Evolutionary conservation across 371 early-diverging fungal genomes (phyloP), one percentile per base, ranked within the genome.

Genomic region (Blastocladiella emersonii): DNA sequence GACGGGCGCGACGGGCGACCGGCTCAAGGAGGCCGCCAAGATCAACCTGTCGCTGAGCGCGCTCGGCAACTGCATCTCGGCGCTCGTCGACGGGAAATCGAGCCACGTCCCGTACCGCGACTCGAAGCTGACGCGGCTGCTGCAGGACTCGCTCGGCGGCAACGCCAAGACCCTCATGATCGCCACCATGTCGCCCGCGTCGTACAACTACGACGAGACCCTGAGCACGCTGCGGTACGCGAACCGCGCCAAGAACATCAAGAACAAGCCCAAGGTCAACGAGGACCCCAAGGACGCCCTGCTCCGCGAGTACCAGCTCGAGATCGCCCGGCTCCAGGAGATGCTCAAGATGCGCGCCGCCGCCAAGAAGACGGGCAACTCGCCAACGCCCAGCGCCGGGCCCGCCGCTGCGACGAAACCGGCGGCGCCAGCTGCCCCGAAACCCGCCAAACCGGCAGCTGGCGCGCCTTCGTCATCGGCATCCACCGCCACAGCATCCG

Each of bases 31-130:
- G 70, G 90, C 91, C 0, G 93, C 92, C 23, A 88, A 89, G 65
- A 95, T 97, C 70, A 98, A 98, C 76, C 83, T 85, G 66, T 89
- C 92, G 35, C 79, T 98, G 43, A 87, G 96, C 75, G 92, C 93
- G 0, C 80, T 99, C 0, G 93, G 95, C 35, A 98, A 96, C 61
- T 91, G 91, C 61, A 96, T 96, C 62, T 86, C 85, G 61, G 90
- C 93, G 17, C 80, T 96, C 23, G 92, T 88, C 39, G 87, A 87
- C 37, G 90, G 90, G 21, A 84, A 82, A 53, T 81, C 80, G 55
- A 77, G 83, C 8, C 91, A 91, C 67, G 85, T 92, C 64, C 89
- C 91, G 49, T 95, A 90, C 68, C 77, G 96, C 48, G 95, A 95
- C 71, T 90, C 90, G 37, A 92, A 92, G 66, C 73, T 91, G 63